Percentiles rank a stretch among this genome's conserved stretches.
Conservation (phyloP, 2,329 filamentous ascomycete genomes). For the Penicillium psychrosexuale region DNA sequence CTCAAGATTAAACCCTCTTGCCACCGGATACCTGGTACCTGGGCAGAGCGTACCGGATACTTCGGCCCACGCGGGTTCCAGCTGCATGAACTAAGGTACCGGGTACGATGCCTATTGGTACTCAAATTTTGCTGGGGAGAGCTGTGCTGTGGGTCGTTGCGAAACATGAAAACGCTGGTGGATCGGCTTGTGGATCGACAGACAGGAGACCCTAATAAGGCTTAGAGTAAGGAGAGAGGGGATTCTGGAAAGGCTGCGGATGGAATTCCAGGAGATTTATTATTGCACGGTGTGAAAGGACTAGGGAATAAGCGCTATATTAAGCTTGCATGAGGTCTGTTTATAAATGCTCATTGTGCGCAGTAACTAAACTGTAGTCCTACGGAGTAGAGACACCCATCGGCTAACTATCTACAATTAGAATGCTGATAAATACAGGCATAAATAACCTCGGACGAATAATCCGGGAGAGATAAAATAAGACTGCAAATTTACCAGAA, state of each 20-base stretch:
- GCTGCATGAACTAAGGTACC: conserved; percentile 7
- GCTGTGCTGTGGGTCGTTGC: conserved; percentile 21
- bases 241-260: neutral
- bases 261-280: neutral
- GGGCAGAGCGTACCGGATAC: conserved; percentile 2
- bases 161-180: conserved; percentile 21
- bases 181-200: conserved; percentile 23
- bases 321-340: neutral
- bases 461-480: neutral
- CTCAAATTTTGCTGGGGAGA: conserved; percentile 6
- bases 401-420: neutral
- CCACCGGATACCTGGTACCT: neutral
- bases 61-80: neutral
- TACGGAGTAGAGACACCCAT: neutral
- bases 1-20: neutral
- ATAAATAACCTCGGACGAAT: neutral
- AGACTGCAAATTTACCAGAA: neutral
- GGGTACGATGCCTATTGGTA: conserved; percentile 16
- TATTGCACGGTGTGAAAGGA: neutral
- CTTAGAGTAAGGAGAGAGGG: conserved; percentile 3
- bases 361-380: no score
- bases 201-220: conserved; percentile 1
- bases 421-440: neutral
- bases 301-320: neutral
- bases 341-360: neutral